Evolutionary conservation across 139 green algal genomes (phyloP).

Genomic region (Pleodorina starrii): DNA sequence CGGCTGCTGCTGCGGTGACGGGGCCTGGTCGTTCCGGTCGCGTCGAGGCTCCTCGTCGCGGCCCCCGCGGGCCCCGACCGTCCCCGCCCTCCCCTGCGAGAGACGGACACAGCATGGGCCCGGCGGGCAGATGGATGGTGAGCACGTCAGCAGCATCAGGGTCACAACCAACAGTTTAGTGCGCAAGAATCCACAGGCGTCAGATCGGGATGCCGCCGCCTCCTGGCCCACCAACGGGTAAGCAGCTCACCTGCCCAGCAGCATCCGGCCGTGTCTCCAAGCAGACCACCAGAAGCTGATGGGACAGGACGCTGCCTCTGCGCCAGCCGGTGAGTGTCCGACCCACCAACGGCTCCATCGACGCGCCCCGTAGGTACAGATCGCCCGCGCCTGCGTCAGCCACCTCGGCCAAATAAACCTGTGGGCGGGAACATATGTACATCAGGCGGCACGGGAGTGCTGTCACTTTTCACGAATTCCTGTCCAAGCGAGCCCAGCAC

Average conservation of each 20-base stretch:
- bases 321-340: slow-evolving; percentile 11
- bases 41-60: slow-evolving; percentile 1
- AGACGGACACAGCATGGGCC: too few species aligned
- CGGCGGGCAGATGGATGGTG: too few species aligned
- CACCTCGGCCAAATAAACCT: slow-evolving; percentile 40
- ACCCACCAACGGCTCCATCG: neutral
- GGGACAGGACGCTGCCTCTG: neutral
- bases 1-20: neutral
- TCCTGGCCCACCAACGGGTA: too few species aligned
- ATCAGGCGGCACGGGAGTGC: too few species aligned
- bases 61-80: neutral
- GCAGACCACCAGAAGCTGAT: slow-evolving; percentile 6
- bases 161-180: too few species aligned
- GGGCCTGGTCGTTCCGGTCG: neutral
- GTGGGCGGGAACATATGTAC: neutral
- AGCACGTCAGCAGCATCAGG: too few species aligned
- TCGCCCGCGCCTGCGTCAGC: slow-evolving; percentile 2
- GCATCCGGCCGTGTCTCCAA: slow-evolving; percentile 2
- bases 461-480: too few species aligned
- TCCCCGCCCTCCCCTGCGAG: too few species aligned
- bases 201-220: too few species aligned
- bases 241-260: neutral
- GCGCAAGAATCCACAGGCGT: too few species aligned
- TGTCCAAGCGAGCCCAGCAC: too few species aligned
- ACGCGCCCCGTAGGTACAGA: neutral